Evolutionary conservation across 2,329 filamentous ascomycete genomes (phyloP).

Genomic region (Spiromastix sp.): DNA sequence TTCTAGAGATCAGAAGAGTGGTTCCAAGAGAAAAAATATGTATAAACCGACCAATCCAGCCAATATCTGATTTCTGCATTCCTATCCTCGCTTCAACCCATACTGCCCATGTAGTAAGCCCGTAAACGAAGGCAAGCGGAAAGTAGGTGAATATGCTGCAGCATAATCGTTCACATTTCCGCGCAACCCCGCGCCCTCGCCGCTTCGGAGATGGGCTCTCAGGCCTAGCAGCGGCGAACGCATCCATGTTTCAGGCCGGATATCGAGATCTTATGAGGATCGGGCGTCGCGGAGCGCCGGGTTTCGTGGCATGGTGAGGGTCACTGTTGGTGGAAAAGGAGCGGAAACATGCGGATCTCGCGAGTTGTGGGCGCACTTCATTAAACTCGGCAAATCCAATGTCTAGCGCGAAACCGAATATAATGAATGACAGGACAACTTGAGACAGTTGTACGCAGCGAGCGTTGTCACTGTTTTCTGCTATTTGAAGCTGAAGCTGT

Average conservation of each 20-base stretch:
- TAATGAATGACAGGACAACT: too few species aligned
- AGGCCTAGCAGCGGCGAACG: conserved; percentile 23
- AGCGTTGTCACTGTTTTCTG: too few species aligned
- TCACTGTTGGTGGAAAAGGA: too few species aligned
- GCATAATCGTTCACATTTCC: conserved; percentile 66
- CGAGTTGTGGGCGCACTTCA: too few species aligned
- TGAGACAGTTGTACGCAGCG: too few species aligned
- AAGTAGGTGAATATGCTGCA: conserved; percentile 71
- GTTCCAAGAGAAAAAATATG: conserved; percentile 6
- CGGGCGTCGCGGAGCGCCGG: too few species aligned
- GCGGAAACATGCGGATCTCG: too few species aligned
- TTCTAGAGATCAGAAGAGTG: not conserved
- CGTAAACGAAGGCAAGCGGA: conserved; percentile 81
- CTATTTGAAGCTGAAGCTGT: too few species aligned
- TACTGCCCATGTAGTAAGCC: conserved; percentile 85
- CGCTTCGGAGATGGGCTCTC: conserved; percentile 30
- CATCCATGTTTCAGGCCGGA: conserved; percentile 28
- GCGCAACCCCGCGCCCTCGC: conserved; percentile 31
- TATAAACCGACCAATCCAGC: conserved; percentile 31
- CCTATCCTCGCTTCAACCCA: conserved; percentile 75
- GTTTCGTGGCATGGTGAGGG: too few species aligned
- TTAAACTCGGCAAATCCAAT: too few species aligned
- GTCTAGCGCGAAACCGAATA: too few species aligned
- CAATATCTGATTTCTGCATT: conserved; percentile 40
- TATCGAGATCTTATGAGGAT: too few species aligned